phyloP scores from a whole-genome alignment of 1,284 basidiomycete genomes.

The Fomitopsis schrenkii region DNA sequence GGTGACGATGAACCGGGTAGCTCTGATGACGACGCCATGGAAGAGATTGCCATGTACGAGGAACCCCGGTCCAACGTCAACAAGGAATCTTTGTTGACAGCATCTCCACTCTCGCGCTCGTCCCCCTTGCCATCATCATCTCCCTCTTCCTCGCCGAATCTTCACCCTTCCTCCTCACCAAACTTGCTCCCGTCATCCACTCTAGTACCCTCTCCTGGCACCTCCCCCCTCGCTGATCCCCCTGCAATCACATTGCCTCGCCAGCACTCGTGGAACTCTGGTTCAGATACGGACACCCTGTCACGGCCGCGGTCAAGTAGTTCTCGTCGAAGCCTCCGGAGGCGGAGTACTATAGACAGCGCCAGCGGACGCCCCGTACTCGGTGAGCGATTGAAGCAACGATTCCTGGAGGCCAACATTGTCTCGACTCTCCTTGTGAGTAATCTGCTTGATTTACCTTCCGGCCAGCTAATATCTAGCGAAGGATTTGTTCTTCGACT shows the following conservation, averaged over 20 bases:
- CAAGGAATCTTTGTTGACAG: conserved; percentile 13
- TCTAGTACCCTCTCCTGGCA: conserved; percentile 6
- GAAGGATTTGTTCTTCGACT: conserved; percentile 92
- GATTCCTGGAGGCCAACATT: conserved; percentile 70
- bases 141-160: background rate
- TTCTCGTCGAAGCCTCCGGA: conserved; percentile 52
- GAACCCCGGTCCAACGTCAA: conserved; percentile 30
- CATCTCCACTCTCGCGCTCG: conserved; percentile 20
- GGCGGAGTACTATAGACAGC: conserved; percentile 34
- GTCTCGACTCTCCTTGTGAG: conserved; percentile 73
- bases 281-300: conserved; percentile 32
- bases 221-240: conserved; percentile 12
- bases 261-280: conserved; percentile 21
- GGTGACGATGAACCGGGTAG: conserved; percentile 62
- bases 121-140: conserved; percentile 13
- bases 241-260: conserved; percentile 18
- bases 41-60: conserved; percentile 72
- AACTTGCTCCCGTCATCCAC: conserved; percentile 4
- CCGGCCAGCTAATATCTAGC: background rate
- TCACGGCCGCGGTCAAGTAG: conserved; percentile 35
- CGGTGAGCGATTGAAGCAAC: conserved; percentile 78
- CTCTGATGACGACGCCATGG: conserved; percentile 72
- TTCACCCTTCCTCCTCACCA: conserved; percentile 1
- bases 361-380: conserved; percentile 36
- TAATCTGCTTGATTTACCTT: conserved; percentile 9